phyloP scores from a whole-genome alignment of 208 protist genomes.

The Lotmaria passim region DNA sequence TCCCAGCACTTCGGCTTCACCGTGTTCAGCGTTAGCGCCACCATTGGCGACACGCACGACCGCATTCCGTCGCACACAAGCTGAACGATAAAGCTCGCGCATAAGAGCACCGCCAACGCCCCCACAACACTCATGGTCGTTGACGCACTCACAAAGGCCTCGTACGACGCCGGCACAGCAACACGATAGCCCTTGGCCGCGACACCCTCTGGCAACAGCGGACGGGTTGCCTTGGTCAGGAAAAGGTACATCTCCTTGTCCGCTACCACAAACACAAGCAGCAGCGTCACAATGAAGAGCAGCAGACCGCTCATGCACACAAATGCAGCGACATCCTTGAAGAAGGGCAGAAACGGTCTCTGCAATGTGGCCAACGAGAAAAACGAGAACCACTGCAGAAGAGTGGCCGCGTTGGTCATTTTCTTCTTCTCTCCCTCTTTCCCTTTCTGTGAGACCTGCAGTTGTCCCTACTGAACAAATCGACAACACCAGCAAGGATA shows the following conservation, averaged over 20 bases:
- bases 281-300: slow-evolving; percentile 19
- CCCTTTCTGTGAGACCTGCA: background rate
- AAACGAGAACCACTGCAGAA: slow-evolving; percentile 29
- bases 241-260: slow-evolving; percentile 30
- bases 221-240: slow-evolving; percentile 18
- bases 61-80: slow-evolving; percentile 20
- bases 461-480: too few species aligned
- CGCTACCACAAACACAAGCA: slow-evolving; percentile 21
- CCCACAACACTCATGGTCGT: slow-evolving; percentile 32
- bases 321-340: slow-evolving; percentile 22
- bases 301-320: slow-evolving; percentile 31
- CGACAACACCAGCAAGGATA: background rate
- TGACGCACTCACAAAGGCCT: slow-evolving; percentile 32
- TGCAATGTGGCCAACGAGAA: slow-evolving; percentile 20
- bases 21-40: slow-evolving; percentile 41
- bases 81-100: slow-evolving; percentile 29
- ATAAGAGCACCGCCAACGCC: slow-evolving; percentile 35
- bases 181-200: slow-evolving; percentile 1
- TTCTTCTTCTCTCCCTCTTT: background rate
- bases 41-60: slow-evolving; percentile 34
- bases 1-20: slow-evolving; percentile 58
- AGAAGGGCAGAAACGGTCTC: slow-evolving; percentile 19
- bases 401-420: slow-evolving; percentile 11
- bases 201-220: slow-evolving; percentile 7
- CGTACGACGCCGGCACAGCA: slow-evolving; percentile 30